Percentiles rank a stretch among this genome's conserved stretches.
Evolutionary conservation across 345 rosid species (phyloP).

Genomic region (Garcia nutans): DNA sequence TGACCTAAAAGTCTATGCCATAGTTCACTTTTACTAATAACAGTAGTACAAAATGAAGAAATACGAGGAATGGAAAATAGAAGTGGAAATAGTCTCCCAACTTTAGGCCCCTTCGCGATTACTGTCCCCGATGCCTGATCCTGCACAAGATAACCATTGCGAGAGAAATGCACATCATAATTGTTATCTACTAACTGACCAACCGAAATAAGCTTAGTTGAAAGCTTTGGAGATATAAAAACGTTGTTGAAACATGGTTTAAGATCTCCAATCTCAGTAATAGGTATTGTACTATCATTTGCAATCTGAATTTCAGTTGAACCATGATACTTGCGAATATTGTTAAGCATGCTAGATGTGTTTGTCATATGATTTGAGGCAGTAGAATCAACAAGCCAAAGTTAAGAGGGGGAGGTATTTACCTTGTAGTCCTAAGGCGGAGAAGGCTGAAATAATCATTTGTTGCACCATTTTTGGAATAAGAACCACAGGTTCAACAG

Average conservation of each 20-base stretch:
- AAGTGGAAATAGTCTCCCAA: not conserved
- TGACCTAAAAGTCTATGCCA: too few species aligned
- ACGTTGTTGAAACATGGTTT: too few species aligned
- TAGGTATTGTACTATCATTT: not conserved
- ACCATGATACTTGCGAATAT: not conserved
- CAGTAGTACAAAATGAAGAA: too few species aligned
- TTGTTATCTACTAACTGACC: not conserved
- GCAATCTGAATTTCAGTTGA: not conserved
- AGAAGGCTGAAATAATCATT: too few species aligned
- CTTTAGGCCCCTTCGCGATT: not conserved
- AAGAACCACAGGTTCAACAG: too few species aligned
- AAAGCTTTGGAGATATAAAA: too few species aligned
- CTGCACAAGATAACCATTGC: not conserved
- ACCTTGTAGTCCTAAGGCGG: too few species aligned
- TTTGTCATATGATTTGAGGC: not conserved
- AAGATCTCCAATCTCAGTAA: not conserved
- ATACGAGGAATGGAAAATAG: not conserved
- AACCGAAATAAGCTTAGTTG: too few species aligned
- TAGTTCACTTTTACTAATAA: too few species aligned
- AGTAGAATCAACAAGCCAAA: not conserved
- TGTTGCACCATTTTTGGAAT: too few species aligned
- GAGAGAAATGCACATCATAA: not conserved
- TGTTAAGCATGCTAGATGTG: not conserved
- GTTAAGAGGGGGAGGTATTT: not conserved
- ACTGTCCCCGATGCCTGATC: not conserved